Percentiles rank a stretch among this genome's conserved stretches.
Evolutionary conservation across 345 rosid genomes (phyloP).

Genomic region (Moringa oleifera): DNA sequence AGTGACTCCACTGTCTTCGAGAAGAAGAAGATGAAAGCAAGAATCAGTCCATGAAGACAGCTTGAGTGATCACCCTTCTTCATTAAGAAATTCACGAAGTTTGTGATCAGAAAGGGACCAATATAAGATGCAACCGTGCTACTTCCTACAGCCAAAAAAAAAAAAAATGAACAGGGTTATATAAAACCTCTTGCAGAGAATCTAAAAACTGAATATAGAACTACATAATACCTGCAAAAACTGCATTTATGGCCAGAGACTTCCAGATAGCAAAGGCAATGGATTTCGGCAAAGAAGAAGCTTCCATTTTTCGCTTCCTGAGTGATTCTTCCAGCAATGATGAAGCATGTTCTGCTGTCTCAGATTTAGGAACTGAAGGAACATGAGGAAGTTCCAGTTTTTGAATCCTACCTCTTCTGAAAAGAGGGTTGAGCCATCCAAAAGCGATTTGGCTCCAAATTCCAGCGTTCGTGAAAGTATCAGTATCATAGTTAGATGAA

Average conservation of each 20-base stretch:
- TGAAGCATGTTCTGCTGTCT: slow-evolving; percentile 48
- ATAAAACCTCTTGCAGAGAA: not conserved
- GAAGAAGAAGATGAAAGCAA: slow-evolving; percentile 48
- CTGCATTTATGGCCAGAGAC: slow-evolving; percentile 46
- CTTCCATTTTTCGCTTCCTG: slow-evolving; percentile 27
- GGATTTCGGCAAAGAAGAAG: slow-evolving; percentile 33
- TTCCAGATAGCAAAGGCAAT: slow-evolving; percentile 35
- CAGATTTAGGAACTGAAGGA: slow-evolving; percentile 50
- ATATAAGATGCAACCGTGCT: slow-evolving; percentile 50
- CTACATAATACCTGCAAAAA: slow-evolving; percentile 49
- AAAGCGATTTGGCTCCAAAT: slow-evolving; percentile 46
- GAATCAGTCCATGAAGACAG: slow-evolving; percentile 38
- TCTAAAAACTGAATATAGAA: not conserved
- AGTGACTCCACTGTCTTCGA: slow-evolving; percentile 60
- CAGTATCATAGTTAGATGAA: slow-evolving; percentile 3
- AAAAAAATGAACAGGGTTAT: not conserved
- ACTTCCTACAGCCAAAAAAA: slow-evolving; percentile 30
- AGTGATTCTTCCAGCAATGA: slow-evolving; percentile 43
- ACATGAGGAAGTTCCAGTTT: slow-evolving; percentile 45
- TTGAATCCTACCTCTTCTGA: slow-evolving; percentile 31
- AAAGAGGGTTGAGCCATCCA: slow-evolving; percentile 55
- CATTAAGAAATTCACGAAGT: slow-evolving; percentile 52
- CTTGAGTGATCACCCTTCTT: slow-evolving; percentile 29
- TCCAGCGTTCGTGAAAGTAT: slow-evolving; percentile 31
- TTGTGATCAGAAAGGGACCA: slow-evolving; percentile 62